A percentile compares a stretch with the other conserved stretches of the same genome.
Evolutionary conservation across 345 rosid genomes (phyloP).

Genomic region (Aegle marmelos): DNA sequence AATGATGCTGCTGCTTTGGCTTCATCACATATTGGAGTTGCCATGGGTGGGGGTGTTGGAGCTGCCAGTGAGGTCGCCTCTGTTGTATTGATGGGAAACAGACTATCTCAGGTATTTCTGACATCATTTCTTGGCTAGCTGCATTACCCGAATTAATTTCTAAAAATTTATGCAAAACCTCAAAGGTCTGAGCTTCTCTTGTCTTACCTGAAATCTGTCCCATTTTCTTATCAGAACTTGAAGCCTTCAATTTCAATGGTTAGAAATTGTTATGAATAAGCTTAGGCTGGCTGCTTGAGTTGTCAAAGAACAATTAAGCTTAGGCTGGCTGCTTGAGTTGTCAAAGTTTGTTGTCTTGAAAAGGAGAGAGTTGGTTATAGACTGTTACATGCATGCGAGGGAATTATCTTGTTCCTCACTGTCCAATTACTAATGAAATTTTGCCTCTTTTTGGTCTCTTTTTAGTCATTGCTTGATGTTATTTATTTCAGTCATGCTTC

Average conservation of each 20-base stretch:
- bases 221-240: no score
- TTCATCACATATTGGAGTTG: slow-evolving; percentile 82
- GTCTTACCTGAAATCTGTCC: no score
- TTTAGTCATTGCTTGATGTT: not conserved
- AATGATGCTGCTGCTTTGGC: slow-evolving; percentile 99
- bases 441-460: not conserved
- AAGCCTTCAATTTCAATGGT: no score
- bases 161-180: not conserved
- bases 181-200: no score
- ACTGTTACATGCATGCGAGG: no score
- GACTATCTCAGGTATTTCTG: slow-evolving; percentile 73
- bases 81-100: slow-evolving; percentile 83
- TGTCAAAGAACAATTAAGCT: no score
- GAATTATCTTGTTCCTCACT: no score
- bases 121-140: not conserved
- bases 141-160: not conserved
- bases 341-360: no score
- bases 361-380: no score
- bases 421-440: not conserved
- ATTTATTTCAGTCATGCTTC: not conserved
- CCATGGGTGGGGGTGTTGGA: slow-evolving; percentile 94
- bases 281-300: no score
- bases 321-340: no score
- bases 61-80: slow-evolving; percentile 98
- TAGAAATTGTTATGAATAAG: no score